phyloP scores from a whole-genome alignment of 257 asterid species.

The Rubia yunnanensis region DNA sequence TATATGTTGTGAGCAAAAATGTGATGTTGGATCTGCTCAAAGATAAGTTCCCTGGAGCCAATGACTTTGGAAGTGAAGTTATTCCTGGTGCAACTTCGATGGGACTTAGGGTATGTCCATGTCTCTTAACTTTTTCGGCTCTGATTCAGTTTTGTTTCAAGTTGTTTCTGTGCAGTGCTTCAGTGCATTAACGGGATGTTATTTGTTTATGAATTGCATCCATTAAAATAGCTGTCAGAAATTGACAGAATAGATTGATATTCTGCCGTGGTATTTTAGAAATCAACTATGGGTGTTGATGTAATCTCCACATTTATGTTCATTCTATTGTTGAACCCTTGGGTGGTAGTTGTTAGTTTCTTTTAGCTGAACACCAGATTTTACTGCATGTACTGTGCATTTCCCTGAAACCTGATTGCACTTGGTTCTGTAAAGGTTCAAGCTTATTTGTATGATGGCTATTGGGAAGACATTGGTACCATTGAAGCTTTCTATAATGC shows the following conservation, averaged over 20 bases:
- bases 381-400: not conserved
- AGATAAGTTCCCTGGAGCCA: conserved; percentile 80
- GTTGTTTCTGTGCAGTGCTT: not conserved
- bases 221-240: not conserved
- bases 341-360: not conserved
- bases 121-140: conserved; percentile 11
- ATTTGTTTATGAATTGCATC: not conserved
- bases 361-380: not conserved
- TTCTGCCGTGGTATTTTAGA: not conserved
- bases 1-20: conserved; percentile 88
- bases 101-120: conserved; percentile 64
- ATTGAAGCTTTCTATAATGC: conserved; percentile 98
- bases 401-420: conserved; percentile 1
- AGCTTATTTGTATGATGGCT: conserved; percentile 91
- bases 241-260: not conserved
- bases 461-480: conserved; percentile 99
- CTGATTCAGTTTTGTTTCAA: not conserved
- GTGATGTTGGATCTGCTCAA: conserved; percentile 73
- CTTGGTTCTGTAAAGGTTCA: conserved; percentile 48
- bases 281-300: not conserved
- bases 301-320: not conserved
- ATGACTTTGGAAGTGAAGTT: conserved; percentile 97
- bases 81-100: conserved; percentile 90
- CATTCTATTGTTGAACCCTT: not conserved
- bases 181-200: not conserved